phyloP scores from a whole-genome alignment of 2,329 filamentous ascomycete species.

The Fonsecaea pedrosoi region DNA sequence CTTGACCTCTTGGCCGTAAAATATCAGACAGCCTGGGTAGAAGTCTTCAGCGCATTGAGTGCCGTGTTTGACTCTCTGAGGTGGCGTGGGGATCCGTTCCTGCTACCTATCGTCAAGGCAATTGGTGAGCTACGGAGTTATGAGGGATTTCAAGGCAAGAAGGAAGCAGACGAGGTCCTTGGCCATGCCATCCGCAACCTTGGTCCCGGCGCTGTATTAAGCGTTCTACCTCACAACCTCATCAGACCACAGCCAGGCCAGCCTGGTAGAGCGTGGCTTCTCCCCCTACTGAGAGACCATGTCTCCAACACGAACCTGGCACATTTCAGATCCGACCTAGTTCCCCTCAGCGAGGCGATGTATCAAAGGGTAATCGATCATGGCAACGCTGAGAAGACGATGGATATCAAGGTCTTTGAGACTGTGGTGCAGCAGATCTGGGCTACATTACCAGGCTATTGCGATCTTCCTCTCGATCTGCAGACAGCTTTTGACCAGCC shows the following conservation, averaged over 20 bases:
- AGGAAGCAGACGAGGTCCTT: conserved; percentile 89
- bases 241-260: conserved; percentile 76
- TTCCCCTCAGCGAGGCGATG: conserved; percentile 87
- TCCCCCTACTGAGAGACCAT: conserved; percentile 87
- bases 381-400: conserved; percentile 81
- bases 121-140: conserved; percentile 88
- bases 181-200: conserved; percentile 87
- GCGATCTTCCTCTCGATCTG: conserved; percentile 85
- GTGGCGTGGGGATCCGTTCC: conserved; percentile 82
- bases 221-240: conserved; percentile 85
- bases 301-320: conserved; percentile 85
- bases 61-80: conserved; percentile 85
- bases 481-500: conserved; percentile 77
- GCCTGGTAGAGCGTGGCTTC: conserved; percentile 89
- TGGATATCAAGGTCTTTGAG: conserved; percentile 97
- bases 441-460: conserved; percentile 92
- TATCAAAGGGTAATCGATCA: conserved; percentile 88
- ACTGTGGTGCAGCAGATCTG: conserved; percentile 95
- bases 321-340: conserved; percentile 85
- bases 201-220: conserved; percentile 83
- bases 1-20: conserved; percentile 82
- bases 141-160: conserved; percentile 89
- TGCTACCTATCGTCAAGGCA: conserved; percentile 75
- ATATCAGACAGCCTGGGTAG: conserved; percentile 92
- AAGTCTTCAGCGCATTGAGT: conserved; percentile 87